Percentiles rank a stretch among this genome's conserved stretches.
phyloP scores from a whole-genome alignment of 345 rosid genomes.

The Triadica sebifera region DNA sequence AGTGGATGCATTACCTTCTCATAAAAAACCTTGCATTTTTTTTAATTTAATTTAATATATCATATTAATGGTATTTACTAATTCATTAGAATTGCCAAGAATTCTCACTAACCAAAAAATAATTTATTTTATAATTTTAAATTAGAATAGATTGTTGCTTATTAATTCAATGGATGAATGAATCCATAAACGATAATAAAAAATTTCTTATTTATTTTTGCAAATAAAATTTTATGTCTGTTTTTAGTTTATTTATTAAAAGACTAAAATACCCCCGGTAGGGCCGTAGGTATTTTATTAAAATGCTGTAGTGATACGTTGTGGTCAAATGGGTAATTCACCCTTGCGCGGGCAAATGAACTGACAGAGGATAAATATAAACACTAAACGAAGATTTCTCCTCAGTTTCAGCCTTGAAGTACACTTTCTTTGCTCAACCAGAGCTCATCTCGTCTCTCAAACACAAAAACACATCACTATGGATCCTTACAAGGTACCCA shows the following conservation, averaged over 20 bases:
- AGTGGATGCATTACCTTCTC: neutral
- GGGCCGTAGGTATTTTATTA: neutral
- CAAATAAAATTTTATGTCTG: too few relatives aligned
- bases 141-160: too few relatives aligned
- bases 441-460: neutral
- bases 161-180: too few relatives aligned
- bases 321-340: neutral
- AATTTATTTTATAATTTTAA: too few relatives aligned
- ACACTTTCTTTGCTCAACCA: neutral
- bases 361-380: neutral
- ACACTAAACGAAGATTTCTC: neutral
- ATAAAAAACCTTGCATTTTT: neutral
- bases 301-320: neutral
- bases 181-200: too few relatives aligned
- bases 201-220: too few relatives aligned
- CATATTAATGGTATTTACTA: too few relatives aligned
- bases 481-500: constrained; percentile 17
- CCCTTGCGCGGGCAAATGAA: neutral
- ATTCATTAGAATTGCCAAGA: too few relatives aligned
- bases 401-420: neutral
- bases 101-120: too few relatives aligned
- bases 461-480: neutral
- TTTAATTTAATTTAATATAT: neutral
- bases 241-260: too few relatives aligned
- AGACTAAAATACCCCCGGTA: neutral